These are phyloP conservation scores for Alnus glutinosa DNA, from an alignment of 306 rosid genomes.

Conservation along the genomic window DNA sequence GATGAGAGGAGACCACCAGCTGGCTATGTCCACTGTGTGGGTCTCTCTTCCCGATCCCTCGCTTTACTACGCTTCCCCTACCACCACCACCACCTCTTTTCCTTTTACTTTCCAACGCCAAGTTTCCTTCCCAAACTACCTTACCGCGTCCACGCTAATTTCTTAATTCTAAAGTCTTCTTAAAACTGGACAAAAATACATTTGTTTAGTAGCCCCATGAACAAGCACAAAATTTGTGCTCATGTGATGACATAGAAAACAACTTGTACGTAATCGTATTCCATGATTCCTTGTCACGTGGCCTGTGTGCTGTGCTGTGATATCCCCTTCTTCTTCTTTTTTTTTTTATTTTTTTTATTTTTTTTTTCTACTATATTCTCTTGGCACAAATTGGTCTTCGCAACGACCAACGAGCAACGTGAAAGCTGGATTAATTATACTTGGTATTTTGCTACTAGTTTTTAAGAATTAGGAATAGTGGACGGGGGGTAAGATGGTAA, in stretches of 20 bases:
- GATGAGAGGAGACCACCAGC: conserved; percentile 61
- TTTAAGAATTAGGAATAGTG: not conserved
- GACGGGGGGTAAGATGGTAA: conserved; percentile 32
- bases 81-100: not conserved
- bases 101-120: conserved; percentile 11
- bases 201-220: not conserved
- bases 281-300: conserved; percentile 34
- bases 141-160: not conserved
- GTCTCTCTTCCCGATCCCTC: conserved; percentile 17
- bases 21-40: conserved; percentile 50
- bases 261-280: not conserved
- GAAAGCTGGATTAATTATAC: too few species aligned
- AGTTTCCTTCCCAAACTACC: not conserved
- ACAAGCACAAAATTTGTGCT: not conserved
- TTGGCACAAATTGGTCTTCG: not conserved
- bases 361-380: conserved; percentile 23
- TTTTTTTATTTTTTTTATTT: not conserved
- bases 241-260: too few species aligned
- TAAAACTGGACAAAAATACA: too few species aligned
- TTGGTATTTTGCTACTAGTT: too few species aligned
- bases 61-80: conserved; percentile 1
- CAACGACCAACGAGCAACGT: too few species aligned
- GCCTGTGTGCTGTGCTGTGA: conserved; percentile 4
- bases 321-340: too few species aligned
- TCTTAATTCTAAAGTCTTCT: too few species aligned